Conservation (phyloP, 805 yeast species). For the Wickerhamomyces chambardii region DNA sequence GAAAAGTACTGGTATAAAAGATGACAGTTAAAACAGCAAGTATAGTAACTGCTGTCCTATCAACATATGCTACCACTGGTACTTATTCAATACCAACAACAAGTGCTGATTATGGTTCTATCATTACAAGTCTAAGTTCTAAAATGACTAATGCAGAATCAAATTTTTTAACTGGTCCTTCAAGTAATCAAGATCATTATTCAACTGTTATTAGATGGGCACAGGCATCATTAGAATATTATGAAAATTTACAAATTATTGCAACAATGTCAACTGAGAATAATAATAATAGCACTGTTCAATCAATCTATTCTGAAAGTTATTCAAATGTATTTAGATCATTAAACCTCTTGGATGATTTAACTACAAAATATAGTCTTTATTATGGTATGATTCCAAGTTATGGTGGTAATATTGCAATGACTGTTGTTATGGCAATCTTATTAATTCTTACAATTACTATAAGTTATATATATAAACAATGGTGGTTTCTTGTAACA, state of each 20-base stretch:
- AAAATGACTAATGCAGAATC: not conserved
- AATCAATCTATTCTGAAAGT: not conserved
- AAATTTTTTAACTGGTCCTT: not conserved
- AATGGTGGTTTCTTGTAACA: constrained; percentile 59
- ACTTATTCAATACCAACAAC: not conserved
- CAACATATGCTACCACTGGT: not conserved
- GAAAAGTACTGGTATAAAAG: no score
- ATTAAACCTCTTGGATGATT: constrained; percentile 1
- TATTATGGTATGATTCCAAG: constrained; percentile 40
- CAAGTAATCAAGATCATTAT: not conserved
- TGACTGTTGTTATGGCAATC: constrained; percentile 45
- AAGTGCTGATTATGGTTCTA: not conserved
- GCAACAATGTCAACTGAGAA: constrained; percentile 4
- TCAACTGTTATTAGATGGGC: not conserved
- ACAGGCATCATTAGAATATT: not conserved
- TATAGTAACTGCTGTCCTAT: no score
- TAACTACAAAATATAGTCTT: constrained; percentile 5
- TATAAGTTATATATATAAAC: constrained; percentile 35
- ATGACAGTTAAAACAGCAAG: no score
- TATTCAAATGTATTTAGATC: not conserved
- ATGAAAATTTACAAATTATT: constrained; percentile 8
- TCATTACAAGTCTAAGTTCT: not conserved
- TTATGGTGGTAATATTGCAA: constrained; percentile 47
- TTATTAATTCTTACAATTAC: constrained; percentile 31
- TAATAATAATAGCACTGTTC: not conserved